Evolutionary conservation across 495 filamentous ascomycete genomes (phyloP).

Genomic region (Annulohypoxylon maeteangense): DNA sequence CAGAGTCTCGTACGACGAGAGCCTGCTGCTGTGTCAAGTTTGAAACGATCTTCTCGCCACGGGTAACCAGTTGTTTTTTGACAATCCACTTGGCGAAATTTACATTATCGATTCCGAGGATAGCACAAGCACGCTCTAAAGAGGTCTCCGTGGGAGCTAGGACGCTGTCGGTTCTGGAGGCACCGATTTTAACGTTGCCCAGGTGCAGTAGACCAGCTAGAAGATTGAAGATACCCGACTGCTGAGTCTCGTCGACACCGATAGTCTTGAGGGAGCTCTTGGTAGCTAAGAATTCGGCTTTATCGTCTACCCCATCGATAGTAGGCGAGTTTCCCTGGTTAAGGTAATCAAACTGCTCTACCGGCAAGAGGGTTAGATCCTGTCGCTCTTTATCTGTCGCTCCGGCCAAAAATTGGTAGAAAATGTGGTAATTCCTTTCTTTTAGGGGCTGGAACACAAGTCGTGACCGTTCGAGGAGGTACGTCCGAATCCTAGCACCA

Average conservation of each 20-base stretch:
- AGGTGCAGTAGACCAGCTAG: conserved; percentile 93
- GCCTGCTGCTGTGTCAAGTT: conserved; percentile 95
- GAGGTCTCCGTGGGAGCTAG: conserved; percentile 83
- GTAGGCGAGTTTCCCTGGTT: conserved; percentile 92
- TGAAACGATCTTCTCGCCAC: conserved; percentile 97
- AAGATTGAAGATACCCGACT: conserved; percentile 88
- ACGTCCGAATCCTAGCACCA: conserved; percentile 95
- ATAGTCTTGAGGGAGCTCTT: conserved; percentile 87
- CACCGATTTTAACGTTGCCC: conserved; percentile 94
- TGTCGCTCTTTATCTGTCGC: conserved; percentile 85
- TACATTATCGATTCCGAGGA: conserved; percentile 85
- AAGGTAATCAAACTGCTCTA: conserved; percentile 93
- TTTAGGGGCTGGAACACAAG: conserved; percentile 98
- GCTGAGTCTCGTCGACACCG: conserved; percentile 77
- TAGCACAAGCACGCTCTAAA: conserved; percentile 80
- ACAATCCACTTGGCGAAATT: conserved; percentile 99
- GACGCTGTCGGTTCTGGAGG: conserved; percentile 86
- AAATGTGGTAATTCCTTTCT: conserved; percentile 99
- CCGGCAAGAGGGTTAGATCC: conserved; percentile 76
- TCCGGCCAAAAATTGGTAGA: conserved; percentile 97
- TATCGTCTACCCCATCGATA: conserved; percentile 97
- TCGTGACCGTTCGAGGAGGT: conserved; percentile 93
- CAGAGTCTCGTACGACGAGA: conserved; percentile 93
- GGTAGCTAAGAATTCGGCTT: conserved; percentile 89
- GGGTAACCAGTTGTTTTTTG: conserved; percentile 97